Evolutionary conservation across 2,329 filamentous ascomycete genomes (phyloP).

Genomic region (Geosmithia morbida): DNA sequence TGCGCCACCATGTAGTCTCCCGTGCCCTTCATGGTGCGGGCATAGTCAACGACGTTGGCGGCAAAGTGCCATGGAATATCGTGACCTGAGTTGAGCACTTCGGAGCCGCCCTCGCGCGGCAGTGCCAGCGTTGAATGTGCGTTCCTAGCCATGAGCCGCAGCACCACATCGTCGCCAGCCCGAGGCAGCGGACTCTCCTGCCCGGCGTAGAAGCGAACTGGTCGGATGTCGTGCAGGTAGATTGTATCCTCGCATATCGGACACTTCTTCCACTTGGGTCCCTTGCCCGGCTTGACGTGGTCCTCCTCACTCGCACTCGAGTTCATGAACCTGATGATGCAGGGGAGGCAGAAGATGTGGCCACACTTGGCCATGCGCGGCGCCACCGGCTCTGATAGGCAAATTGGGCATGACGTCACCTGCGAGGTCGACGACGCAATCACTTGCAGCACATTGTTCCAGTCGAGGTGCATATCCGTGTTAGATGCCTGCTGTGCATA

Average conservation of each 20-base stretch:
- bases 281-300: slow-evolving; percentile 44
- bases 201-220: slow-evolving; percentile 81
- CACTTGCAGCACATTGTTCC: slow-evolving; percentile 81
- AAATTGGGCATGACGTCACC: slow-evolving; percentile 81
- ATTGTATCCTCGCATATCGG: slow-evolving; percentile 90
- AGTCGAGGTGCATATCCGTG: slow-evolving; percentile 80
- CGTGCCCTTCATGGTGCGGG: slow-evolving; percentile 87
- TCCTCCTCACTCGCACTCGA: slow-evolving; percentile 62
- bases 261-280: slow-evolving; percentile 80
- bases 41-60: slow-evolving; percentile 88
- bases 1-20: slow-evolving; percentile 75
- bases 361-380: slow-evolving; percentile 95
- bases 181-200: slow-evolving; percentile 71
- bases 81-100: slow-evolving; percentile 52
- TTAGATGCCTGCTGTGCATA: slow-evolving; percentile 73
- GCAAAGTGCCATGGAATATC: slow-evolving; percentile 92
- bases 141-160: slow-evolving; percentile 71
- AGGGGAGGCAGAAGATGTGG: slow-evolving; percentile 92
- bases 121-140: slow-evolving; percentile 75
- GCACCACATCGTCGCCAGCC: slow-evolving; percentile 77
- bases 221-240: slow-evolving; percentile 80
- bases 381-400: slow-evolving; percentile 80
- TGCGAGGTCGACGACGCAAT: slow-evolving; percentile 85
- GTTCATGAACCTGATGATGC: slow-evolving; percentile 91
- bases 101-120: slow-evolving; percentile 63